These are phyloP conservation scores for Eremothecium sinecaudum DNA, from an alignment of 1,139 yeast species.

Conservation along the genomic window DNA sequence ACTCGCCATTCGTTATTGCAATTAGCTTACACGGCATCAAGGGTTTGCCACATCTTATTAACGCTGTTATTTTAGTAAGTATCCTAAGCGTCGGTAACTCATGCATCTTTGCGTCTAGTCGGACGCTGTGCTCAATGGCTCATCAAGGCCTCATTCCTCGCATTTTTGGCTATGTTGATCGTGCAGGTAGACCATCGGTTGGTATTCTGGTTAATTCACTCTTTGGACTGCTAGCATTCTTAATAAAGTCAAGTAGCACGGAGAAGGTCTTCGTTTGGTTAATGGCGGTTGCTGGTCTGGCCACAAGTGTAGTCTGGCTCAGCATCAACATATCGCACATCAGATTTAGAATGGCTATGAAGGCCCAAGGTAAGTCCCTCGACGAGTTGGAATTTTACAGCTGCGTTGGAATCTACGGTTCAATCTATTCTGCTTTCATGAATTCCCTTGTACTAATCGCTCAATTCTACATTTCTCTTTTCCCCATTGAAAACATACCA, in stretches of 20 bases:
- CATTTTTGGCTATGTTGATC: constrained; percentile 50
- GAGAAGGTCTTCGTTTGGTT: constrained; percentile 63
- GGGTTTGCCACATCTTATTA: constrained; percentile 61
- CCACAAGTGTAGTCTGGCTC: constrained; percentile 72
- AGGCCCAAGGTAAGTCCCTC: constrained; percentile 50
- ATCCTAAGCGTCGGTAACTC: constrained; percentile 68
- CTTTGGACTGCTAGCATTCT: constrained; percentile 75
- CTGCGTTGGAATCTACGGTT: constrained; percentile 62
- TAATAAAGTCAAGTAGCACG: constrained; percentile 52
- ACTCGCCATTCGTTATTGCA: constrained; percentile 64
- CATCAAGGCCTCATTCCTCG: constrained; percentile 75
- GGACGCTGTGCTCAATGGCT: constrained; percentile 75
- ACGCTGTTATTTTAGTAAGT: constrained; percentile 61
- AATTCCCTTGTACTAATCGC: constrained; percentile 58
- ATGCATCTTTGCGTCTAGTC: constrained; percentile 66
- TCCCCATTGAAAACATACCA: constrained; percentile 62
- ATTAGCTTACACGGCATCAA: constrained; percentile 49
- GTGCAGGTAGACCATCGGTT: constrained; percentile 56
- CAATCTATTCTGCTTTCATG: constrained; percentile 50
- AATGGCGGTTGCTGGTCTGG: constrained; percentile 75
- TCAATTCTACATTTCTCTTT: constrained; percentile 74
- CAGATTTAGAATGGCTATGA: constrained; percentile 69
- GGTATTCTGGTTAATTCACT: constrained; percentile 57
- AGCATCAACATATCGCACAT: constrained; percentile 71
- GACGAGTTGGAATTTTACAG: constrained; percentile 62